Percentiles rank a stretch among this genome's conserved stretches.
Conservation (phyloP, 331 rosid species). For the Pyracantha coccinea region DNA sequence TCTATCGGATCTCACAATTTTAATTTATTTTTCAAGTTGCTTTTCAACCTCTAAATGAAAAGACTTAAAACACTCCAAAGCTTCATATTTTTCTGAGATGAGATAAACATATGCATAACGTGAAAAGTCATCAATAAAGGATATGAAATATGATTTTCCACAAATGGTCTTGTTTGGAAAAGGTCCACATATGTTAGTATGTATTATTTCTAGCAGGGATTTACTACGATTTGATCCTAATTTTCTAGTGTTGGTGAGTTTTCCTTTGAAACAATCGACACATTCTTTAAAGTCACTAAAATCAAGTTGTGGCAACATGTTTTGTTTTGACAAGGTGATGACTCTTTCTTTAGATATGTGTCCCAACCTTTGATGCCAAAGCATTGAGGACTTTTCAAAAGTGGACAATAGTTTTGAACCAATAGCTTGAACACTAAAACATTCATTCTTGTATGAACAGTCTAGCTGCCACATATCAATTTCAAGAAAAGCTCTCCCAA, state of each 20-base stretch:
- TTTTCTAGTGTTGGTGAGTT: too few species aligned
- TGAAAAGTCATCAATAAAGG: not conserved
- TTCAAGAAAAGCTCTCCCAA: too few species aligned
- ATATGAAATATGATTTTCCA: not conserved
- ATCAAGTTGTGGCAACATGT: too few species aligned
- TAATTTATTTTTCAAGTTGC: not conserved
- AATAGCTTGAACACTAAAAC: too few species aligned
- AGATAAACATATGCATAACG: too few species aligned
- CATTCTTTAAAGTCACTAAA: not conserved
- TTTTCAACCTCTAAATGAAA: not conserved
- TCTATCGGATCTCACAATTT: not conserved
- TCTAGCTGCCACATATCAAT: too few species aligned
- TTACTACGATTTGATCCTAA: not conserved
- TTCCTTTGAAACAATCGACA: not conserved
- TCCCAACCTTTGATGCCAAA: not conserved
- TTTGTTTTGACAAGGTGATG: too few species aligned
- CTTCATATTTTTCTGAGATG: not conserved
- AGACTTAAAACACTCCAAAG: not conserved
- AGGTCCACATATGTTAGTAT: not conserved
- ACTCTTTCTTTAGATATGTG: not conserved
- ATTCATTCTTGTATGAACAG: not conserved
- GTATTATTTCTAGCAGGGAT: not conserved
- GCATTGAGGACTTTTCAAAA: not conserved
- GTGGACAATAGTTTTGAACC: not conserved
- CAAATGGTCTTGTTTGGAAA: not conserved